Conservation (phyloP, 1,139 yeast genomes). For the Zygotorulaspora mrakii region DNA sequence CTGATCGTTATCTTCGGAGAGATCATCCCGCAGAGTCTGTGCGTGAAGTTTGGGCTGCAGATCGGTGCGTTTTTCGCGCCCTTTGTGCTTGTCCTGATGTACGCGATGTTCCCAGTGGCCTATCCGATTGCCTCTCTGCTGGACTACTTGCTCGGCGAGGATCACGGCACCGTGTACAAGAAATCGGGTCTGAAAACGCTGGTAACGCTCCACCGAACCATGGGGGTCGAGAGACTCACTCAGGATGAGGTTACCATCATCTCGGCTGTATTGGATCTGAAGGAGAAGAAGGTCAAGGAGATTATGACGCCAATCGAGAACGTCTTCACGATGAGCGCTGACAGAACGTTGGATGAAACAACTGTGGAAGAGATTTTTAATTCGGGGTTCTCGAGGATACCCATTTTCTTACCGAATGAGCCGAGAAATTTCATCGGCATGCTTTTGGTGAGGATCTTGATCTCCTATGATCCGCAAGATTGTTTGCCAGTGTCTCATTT, state of each 20-base stretch:
- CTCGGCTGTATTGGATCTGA: constrained; percentile 87
- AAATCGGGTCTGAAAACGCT: constrained; percentile 89
- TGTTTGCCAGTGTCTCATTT: constrained; percentile 87
- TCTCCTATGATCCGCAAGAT: constrained; percentile 96
- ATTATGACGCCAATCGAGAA: constrained; percentile 95
- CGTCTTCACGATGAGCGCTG: constrained; percentile 86
- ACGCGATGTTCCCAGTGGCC: constrained; percentile 85
- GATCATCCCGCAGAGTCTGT: constrained; percentile 89
- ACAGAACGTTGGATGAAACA: constrained; percentile 73
- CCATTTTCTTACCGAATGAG: constrained; percentile 88
- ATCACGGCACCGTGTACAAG: constrained; percentile 92
- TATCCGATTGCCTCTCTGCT: constrained; percentile 82
- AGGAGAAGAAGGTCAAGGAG: constrained; percentile 79
- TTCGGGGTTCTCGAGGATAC: constrained; percentile 93
- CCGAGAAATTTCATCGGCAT: constrained; percentile 91
- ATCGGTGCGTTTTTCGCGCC: constrained; percentile 91
- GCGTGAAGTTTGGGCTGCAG: constrained; percentile 88
- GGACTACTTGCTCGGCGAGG: constrained; percentile 85
- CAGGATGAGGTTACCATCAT: constrained; percentile 96
- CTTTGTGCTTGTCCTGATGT: constrained; percentile 81
- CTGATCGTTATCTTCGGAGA: constrained; percentile 94
- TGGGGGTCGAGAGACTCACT: constrained; percentile 92
- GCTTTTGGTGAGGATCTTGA: constrained; percentile 86
- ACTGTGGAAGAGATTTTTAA: constrained; percentile 88
- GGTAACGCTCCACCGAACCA: constrained; percentile 86